Evolutionary conservation across 805 yeast genomes (phyloP).

Genomic region (Yamadazyma akitaensis): DNA sequence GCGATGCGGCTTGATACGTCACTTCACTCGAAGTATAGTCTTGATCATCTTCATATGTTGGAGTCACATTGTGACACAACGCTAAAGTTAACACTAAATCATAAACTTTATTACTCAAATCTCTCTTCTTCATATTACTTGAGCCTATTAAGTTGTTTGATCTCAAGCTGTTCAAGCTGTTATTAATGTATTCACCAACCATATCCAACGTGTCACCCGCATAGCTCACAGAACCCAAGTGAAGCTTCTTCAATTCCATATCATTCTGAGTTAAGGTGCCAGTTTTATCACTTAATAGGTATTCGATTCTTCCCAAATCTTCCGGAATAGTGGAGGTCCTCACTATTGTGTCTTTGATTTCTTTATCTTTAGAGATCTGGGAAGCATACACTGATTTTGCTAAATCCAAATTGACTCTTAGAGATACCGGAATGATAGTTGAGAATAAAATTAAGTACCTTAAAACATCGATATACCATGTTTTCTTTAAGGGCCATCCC

Average conservation of each 20-base stretch:
- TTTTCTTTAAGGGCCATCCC: conserved; percentile 56
- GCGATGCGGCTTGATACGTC: conserved; percentile 96
- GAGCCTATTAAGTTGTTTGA: conserved; percentile 4
- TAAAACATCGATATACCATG: conserved; percentile 90
- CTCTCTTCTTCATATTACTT: conserved; percentile 47
- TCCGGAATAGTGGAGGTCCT: conserved; percentile 98
- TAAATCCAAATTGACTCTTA: conserved; percentile 89
- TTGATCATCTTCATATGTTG: conserved; percentile 67
- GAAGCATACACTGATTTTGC: conserved; percentile 95
- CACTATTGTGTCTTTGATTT: conserved; percentile 84
- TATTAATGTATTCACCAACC: conserved; percentile 63
- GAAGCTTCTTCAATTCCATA: conserved; percentile 92
- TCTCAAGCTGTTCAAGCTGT: conserved; percentile 13
- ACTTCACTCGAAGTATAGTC: conserved; percentile 43
- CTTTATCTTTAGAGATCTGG: conserved; percentile 84
- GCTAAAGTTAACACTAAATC: conserved; percentile 82
- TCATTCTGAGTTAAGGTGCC: conserved; percentile 98
- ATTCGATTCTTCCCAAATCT: conserved; percentile 94
- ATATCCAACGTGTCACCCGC: conserved; percentile 91
- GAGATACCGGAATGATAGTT: conserved; percentile 92
- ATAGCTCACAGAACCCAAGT: conserved; percentile 88
- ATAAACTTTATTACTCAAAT: conserved; percentile 69
- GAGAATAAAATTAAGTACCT: conserved; percentile 89
- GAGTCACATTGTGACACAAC: conserved; percentile 96
- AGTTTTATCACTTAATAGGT: conserved; percentile 87